These are phyloP conservation scores for Ascomycota sp. DNA, from an alignment of 2,329 filamentous ascomycete species.

Conservation along the genomic window DNA sequence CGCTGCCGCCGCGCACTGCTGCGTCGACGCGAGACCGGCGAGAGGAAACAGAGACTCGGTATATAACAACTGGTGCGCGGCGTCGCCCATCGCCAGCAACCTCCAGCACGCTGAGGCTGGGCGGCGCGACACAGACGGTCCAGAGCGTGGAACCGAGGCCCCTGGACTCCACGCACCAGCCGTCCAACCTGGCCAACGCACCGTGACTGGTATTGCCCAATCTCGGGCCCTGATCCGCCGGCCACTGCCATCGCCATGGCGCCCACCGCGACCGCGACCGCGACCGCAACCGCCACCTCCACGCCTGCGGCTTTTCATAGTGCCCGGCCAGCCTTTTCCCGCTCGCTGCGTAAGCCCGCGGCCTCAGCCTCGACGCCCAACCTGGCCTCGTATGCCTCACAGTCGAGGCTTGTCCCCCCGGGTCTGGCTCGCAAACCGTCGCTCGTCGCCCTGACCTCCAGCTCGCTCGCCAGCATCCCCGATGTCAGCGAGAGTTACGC, in stretches of 20 bases:
- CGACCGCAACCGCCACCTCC: slow-evolving; percentile 3
- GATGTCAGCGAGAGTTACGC: slow-evolving; percentile 44
- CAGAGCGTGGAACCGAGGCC: no score
- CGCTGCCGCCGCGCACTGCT: no score
- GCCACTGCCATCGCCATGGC: slow-evolving; percentile 3
- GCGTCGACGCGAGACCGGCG: no score
- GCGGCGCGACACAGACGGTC: no score
- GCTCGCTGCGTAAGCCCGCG: slow-evolving; percentile 21
- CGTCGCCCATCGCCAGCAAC: no score
- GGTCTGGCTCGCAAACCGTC: slow-evolving; percentile 47
- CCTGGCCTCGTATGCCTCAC: slow-evolving; percentile 27
- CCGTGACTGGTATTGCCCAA: neutral
- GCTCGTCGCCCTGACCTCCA: slow-evolving; percentile 42
- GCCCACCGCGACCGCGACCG: slow-evolving; percentile 5
- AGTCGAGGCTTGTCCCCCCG: slow-evolving; percentile 22
- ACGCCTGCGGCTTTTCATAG: slow-evolving; percentile 1
- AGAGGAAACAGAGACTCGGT: no score
- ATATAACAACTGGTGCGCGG: no score
- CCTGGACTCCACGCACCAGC: no score
- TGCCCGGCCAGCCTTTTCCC: slow-evolving; percentile 7
- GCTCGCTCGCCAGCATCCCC: slow-evolving; percentile 40
- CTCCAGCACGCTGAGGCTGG: no score
- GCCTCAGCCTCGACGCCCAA: slow-evolving; percentile 35
- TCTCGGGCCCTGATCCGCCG: neutral
- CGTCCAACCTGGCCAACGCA: neutral